Evolutionary conservation across 495 filamentous ascomycete species (phyloP), one percentile per base, ranked within the genome.

Genomic region (Friedmanniomyces simplex): DNA sequence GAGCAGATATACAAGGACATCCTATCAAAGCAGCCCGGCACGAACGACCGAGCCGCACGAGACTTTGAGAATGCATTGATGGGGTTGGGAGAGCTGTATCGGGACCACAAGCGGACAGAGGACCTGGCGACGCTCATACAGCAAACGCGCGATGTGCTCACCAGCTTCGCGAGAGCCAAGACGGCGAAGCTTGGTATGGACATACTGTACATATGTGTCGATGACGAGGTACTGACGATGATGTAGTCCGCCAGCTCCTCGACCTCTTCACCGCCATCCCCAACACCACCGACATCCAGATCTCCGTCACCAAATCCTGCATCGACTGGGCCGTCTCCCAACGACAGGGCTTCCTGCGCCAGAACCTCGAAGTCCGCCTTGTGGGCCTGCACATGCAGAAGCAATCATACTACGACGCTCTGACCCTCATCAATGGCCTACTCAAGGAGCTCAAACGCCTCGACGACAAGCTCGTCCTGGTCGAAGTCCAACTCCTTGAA

Each of bases 281-380:
- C 48, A 87, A 95, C 71, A 91, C 89, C 54, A 82, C 85, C 72
- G 91, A 96, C 62, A 88, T 87, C 71, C 93, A 97, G 74, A 85
- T 91, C 64, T 74, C 86, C 70, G 87, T 95, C 62, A 97, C 94
- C 60, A 91, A 91, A 72, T 95, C 90, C 66, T 96, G 90, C 76
- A 97, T 99, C 79, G 93, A 97, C 78, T 99, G 93, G 93, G 93
- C 93, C 42, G 85, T 91, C 55, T 84, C 88, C 39, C 90, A 96
- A 73, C 83, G 87, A 51, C 85, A 91, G 60, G 85, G 87, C 45
- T 99, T 99, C 79, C 82, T 97, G 49, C 90, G 93, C 52, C 93
- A 99, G 76, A 93, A 91, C 73, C 89, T 99, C 69, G 89, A 99
- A 77, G 94, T 91, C 55, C 87, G 93, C 56, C 84, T 99, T 48